Percentiles rank a stretch among this genome's conserved stretches.
Evolutionary conservation across 208 protist species (phyloP).

Genomic region (Tritrichomonas musculus): DNA sequence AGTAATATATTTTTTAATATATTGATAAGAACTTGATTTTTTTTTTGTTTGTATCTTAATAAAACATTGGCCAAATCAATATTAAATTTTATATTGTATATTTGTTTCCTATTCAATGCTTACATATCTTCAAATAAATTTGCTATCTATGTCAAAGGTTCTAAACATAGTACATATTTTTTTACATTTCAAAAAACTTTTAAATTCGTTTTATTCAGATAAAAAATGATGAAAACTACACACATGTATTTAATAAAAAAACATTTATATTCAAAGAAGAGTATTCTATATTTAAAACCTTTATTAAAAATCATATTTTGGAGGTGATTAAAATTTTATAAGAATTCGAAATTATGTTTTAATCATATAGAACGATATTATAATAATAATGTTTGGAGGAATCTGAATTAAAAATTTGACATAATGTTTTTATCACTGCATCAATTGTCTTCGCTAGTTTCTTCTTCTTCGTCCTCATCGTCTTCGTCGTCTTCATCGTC

Average conservation of each 20-base stretch:
- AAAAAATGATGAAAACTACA: neutral
- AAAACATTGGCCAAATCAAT: neutral
- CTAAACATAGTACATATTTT: neutral
- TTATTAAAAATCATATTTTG: neutral
- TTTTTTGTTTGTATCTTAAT: neutral
- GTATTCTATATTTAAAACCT: neutral
- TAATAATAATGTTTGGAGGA: too few species aligned
- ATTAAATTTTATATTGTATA: neutral
- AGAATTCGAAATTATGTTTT: neutral
- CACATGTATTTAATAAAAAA: neutral
- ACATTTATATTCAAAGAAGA: neutral
- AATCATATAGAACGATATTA: neutral
- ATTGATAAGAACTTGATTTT: neutral
- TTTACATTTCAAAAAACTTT: neutral
- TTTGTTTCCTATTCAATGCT: neutral
- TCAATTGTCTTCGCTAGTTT: too few species aligned
- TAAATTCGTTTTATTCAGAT: neutral
- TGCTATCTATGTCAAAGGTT: neutral
- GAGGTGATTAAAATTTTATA: neutral
- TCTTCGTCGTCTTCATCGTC: neutral
- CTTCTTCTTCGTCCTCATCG: neutral
- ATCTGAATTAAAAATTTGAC: too few species aligned
- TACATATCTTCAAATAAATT: neutral
- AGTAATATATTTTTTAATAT: too few species aligned
- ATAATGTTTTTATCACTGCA: too few species aligned